A percentile compares a stretch with the other conserved stretches of the same genome.
Evolutionary conservation across 192 early-diverging fungal genomes (phyloP).

Genomic region (Coemansia sp.): DNA sequence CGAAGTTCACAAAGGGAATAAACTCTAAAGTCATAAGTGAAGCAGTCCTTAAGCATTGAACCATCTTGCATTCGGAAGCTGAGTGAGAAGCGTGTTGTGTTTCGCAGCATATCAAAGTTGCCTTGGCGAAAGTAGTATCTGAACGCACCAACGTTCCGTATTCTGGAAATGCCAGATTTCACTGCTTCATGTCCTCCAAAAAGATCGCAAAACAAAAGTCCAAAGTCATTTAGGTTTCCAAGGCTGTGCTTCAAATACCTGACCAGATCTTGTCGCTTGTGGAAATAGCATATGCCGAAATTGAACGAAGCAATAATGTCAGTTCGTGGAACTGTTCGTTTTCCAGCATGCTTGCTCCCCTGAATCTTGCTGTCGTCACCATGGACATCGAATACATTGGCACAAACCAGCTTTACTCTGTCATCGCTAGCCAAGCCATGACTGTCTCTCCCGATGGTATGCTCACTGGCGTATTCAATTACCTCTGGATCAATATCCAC

Average conservation of each 20-base stretch:
- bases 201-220: constrained; percentile 51
- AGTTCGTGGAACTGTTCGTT: constrained; percentile 18
- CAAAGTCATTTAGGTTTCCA: constrained; percentile 30
- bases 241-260: constrained; percentile 36
- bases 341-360: not conserved
- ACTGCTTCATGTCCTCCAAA: constrained; percentile 45
- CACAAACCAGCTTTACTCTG: constrained; percentile 15
- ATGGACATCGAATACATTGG: constrained; percentile 19
- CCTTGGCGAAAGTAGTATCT: constrained; percentile 50
- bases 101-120: constrained; percentile 34
- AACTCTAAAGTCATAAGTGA: constrained; percentile 44
- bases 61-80: constrained; percentile 52
- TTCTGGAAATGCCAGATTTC: constrained; percentile 8
- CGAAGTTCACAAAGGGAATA: constrained; percentile 51
- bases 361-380: not conserved
- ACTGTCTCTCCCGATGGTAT: constrained; percentile 7
- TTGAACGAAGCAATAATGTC: constrained; percentile 55
- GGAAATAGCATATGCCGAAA: constrained; percentile 50
- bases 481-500: constrained; percentile 53
- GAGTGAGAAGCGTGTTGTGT: constrained; percentile 32
- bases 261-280: constrained; percentile 39
- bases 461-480: constrained; percentile 38
- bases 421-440: not conserved
- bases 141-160: constrained; percentile 19
- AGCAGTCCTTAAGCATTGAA: constrained; percentile 45